A percentile compares a stretch with the other conserved stretches of the same genome.
Evolutionary conservation across 2,329 filamentous ascomycete genomes (phyloP).

Genomic region (Fusarium sp.): DNA sequence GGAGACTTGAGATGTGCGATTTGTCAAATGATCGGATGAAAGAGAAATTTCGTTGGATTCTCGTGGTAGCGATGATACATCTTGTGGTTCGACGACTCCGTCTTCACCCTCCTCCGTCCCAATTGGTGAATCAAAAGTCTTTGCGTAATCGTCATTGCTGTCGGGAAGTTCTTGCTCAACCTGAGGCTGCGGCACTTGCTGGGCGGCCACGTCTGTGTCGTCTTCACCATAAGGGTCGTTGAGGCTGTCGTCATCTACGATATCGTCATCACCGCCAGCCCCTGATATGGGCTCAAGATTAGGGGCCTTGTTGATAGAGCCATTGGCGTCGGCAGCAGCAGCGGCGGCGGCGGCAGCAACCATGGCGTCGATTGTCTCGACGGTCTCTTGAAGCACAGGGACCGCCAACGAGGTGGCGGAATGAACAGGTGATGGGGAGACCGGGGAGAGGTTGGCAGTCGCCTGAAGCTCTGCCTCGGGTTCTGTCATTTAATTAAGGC

Average conservation of each 20-base stretch:
- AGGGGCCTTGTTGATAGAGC: conserved; percentile 43
- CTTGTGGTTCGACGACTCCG: conserved; percentile 49
- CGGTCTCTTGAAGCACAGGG: conserved; percentile 63
- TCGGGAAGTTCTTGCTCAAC: conserved; percentile 46
- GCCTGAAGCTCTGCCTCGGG: conserved; percentile 59
- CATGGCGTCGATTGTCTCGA: conserved; percentile 62
- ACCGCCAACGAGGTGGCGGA: conserved; percentile 59
- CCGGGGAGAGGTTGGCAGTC: conserved; percentile 62
- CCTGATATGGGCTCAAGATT: conserved; percentile 49
- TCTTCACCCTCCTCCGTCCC: conserved; percentile 50
- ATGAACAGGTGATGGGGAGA: conserved; percentile 62
- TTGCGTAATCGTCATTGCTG: conserved; percentile 62
- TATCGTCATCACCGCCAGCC: conserved; percentile 51
- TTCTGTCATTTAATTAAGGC: conserved; percentile 56
- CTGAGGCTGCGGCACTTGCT: conserved; percentile 43
- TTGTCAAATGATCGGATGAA: conserved; percentile 53
- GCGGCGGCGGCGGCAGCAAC: conserved; percentile 46
- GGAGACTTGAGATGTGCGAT: conserved; percentile 46
- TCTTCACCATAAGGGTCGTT: conserved; percentile 60
- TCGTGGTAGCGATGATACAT: conserved; percentile 58
- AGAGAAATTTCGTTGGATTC: conserved; percentile 56
- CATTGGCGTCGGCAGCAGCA: conserved; percentile 42
- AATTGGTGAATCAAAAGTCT: conserved; percentile 61
- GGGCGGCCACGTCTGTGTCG: conserved; percentile 44
- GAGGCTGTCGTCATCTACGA: conserved; percentile 60